Percentiles rank a stretch among this genome's conserved stretches.
These are phyloP conservation scores for Yamadazyma oceani DNA, from an alignment of 1,139 yeast species.

Conservation along the genomic window DNA sequence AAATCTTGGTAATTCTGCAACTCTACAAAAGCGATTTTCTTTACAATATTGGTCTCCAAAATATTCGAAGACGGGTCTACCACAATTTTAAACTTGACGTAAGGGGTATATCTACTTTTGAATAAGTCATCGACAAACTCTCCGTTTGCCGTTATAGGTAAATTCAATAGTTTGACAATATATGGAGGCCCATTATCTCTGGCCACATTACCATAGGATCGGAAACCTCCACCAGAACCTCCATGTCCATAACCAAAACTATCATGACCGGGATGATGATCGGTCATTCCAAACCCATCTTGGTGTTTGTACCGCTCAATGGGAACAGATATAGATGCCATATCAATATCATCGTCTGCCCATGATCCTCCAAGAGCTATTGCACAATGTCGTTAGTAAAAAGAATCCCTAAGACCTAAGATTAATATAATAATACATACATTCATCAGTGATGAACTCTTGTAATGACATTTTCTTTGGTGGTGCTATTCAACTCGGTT, in stretches of 20 bases:
- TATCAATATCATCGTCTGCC: slow-evolving; percentile 77
- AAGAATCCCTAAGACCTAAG: too few species aligned
- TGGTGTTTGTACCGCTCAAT: slow-evolving; percentile 30
- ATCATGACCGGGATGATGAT: slow-evolving; percentile 2
- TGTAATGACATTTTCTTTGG: slow-evolving; percentile 53
- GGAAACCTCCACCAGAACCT: slow-evolving; percentile 10
- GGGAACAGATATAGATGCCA: slow-evolving; percentile 65
- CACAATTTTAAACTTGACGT: slow-evolving; percentile 41
- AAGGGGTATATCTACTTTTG: slow-evolving; percentile 41
- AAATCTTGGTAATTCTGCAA: slow-evolving; percentile 46
- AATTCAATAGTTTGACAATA: slow-evolving; percentile 52
- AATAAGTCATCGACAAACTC: slow-evolving; percentile 44
- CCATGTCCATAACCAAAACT: slow-evolving; percentile 12
- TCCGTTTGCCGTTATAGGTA: slow-evolving; percentile 45
- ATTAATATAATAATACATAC: slow-evolving; percentile 33
- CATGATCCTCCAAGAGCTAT: slow-evolving; percentile 60
- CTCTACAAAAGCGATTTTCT: slow-evolving; percentile 65
- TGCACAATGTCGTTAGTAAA: slow-evolving; percentile 20
- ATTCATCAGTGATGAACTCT: slow-evolving; percentile 52
- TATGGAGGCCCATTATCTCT: slow-evolving; percentile 51
- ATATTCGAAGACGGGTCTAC: slow-evolving; percentile 44
- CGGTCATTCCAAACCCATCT: slow-evolving; percentile 7
- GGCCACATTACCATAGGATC: background rate
- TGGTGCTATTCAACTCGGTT: slow-evolving; percentile 23
- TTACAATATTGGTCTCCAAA: slow-evolving; percentile 39